These are phyloP conservation scores for Pueraria montana DNA, from an alignment of 306 rosid species.

Conservation along the genomic window DNA sequence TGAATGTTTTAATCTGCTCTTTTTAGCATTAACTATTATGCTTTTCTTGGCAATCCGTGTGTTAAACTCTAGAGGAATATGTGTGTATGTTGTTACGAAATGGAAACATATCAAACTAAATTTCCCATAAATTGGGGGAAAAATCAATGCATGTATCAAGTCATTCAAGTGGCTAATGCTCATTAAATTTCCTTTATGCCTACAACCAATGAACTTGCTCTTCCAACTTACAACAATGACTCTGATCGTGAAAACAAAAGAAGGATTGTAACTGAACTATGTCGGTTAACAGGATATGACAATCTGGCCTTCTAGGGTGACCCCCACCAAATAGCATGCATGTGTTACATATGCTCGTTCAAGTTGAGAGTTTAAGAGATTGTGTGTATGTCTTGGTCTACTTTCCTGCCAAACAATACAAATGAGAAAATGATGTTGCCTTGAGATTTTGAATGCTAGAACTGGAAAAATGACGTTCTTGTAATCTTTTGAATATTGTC, in stretches of 20 bases:
- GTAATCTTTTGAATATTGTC: too few relatives aligned
- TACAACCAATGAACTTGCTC: not conserved
- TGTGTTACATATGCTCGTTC: not conserved
- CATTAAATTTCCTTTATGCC: not conserved
- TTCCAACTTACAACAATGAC: not conserved
- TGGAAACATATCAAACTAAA: not conserved
- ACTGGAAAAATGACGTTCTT: too few relatives aligned
- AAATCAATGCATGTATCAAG: not conserved
- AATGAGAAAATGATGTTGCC: too few relatives aligned
- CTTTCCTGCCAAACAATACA: not conserved
- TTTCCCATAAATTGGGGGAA: not conserved
- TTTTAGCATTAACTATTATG: too few relatives aligned
- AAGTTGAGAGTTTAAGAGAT: not conserved
- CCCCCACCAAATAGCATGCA: not conserved
- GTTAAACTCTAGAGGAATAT: not conserved
- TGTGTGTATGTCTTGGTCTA: not conserved
- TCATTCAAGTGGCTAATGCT: not conserved
- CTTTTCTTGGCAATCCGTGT: too few relatives aligned
- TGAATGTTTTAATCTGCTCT: too few relatives aligned
- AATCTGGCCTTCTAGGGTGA: not conserved
- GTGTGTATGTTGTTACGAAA: not conserved
- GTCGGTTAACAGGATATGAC: not conserved
- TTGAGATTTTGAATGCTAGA: too few relatives aligned
- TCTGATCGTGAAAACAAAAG: not conserved
- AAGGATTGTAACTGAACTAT: not conserved